phyloP scores from a whole-genome alignment of 306 rosid genomes.

The Vigna unguiculata region DNA sequence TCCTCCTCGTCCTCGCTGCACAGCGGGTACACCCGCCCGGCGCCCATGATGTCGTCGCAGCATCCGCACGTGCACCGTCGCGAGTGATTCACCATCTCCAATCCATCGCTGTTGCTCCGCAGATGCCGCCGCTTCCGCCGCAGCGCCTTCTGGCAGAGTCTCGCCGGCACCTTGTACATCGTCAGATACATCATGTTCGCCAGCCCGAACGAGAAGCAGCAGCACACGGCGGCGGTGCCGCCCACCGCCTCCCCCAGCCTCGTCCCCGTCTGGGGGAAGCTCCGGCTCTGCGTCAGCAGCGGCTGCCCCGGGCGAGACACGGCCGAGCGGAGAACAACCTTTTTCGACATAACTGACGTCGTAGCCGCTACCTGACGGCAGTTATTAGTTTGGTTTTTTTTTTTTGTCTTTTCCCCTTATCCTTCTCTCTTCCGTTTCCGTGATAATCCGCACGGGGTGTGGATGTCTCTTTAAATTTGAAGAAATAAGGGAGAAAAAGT shows the following conservation, averaged over 20 bases:
- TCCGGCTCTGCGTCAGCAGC: conserved; percentile 29
- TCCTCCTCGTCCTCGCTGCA: background rate
- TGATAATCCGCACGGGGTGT: background rate
- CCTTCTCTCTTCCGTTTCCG: background rate
- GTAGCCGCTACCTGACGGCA: background rate
- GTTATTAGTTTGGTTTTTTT: background rate
- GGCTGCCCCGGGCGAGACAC: conserved; percentile 48
- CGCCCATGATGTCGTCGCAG: conserved; percentile 50
- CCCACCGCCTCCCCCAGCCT: conserved; percentile 80
- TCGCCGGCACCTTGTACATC: conserved; percentile 78
- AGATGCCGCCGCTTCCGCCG: conserved; percentile 42
- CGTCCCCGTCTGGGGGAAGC: conserved; percentile 11
- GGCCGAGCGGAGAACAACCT: background rate
- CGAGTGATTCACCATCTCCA: conserved; percentile 5
- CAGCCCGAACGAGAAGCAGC: conserved; percentile 72
- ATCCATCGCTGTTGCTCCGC: conserved; percentile 25
- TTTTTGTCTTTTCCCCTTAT: background rate
- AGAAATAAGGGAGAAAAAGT: conserved; percentile 6
- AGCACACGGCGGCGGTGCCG: conserved; percentile 74
- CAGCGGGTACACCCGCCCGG: conserved; percentile 40
- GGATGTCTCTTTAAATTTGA: background rate
- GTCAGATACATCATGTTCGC: conserved; percentile 63
- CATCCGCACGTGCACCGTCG: conserved; percentile 40
- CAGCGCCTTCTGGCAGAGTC: conserved; percentile 58
- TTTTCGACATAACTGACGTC: background rate